phyloP scores from a whole-genome alignment of 805 yeast species.

The Metschnikowia amazonensis region DNA sequence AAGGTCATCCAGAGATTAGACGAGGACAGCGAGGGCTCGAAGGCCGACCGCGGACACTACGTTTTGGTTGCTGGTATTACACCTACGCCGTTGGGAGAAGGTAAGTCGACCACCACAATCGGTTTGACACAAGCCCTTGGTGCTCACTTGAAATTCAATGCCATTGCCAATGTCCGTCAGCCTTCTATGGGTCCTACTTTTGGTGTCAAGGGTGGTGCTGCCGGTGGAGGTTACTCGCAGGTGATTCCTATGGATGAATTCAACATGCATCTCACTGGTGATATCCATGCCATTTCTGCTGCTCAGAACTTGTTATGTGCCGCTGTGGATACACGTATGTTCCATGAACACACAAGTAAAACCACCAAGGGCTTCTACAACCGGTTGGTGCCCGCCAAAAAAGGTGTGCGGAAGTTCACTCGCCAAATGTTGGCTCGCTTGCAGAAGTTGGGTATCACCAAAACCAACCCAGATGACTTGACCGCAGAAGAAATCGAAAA shows the following conservation, averaged over 20 bases:
- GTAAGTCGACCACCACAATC: slow-evolving; percentile 93
- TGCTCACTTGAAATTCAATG: slow-evolving; percentile 76
- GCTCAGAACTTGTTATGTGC: slow-evolving; percentile 94
- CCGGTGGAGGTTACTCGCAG: slow-evolving; percentile 98
- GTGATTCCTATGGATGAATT: slow-evolving; percentile 99
- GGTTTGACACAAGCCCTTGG: slow-evolving; percentile 97
- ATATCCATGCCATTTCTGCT: slow-evolving; percentile 91
- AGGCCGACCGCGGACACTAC: slow-evolving; percentile 72
- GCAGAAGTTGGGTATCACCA: slow-evolving; percentile 72
- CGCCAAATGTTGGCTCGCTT: slow-evolving; percentile 75
- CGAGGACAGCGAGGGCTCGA: slow-evolving; percentile 62
- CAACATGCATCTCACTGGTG: slow-evolving; percentile 96
- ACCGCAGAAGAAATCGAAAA: slow-evolving; percentile 67
- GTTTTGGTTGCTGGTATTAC: slow-evolving; percentile 95
- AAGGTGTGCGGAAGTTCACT: slow-evolving; percentile 76
- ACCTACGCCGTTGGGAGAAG: slow-evolving; percentile 98
- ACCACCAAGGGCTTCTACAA: slow-evolving; percentile 72
- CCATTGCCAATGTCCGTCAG: slow-evolving; percentile 94
- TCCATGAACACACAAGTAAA: slow-evolving; percentile 87
- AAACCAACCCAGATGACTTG: slow-evolving; percentile 76
- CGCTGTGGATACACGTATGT: slow-evolving; percentile 94
- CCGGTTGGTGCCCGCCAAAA: slow-evolving; percentile 81
- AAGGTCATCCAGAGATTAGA: slow-evolving; percentile 42
- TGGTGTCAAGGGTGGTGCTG: slow-evolving; percentile 99
- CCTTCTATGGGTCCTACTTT: slow-evolving; percentile 99